Evolutionary conservation across 352 stramenopile genomes (phyloP).

Genomic region (Pythium guiyangense): DNA sequence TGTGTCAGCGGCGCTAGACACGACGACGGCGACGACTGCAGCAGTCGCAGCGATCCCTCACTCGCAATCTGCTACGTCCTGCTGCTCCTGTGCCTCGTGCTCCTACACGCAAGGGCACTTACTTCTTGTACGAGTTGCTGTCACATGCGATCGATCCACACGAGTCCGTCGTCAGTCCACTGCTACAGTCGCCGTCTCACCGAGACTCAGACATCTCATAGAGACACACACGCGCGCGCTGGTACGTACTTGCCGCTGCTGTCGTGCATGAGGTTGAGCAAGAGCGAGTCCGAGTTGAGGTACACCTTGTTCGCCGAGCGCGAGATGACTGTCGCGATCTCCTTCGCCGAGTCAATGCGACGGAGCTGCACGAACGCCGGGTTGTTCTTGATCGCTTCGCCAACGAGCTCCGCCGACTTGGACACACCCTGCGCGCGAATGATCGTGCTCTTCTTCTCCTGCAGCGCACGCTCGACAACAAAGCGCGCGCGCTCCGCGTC

Average conservation of each 20-base stretch:
- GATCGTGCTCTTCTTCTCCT: slow-evolving; percentile 99
- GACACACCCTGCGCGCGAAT: slow-evolving; percentile 97
- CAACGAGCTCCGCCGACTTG: slow-evolving; percentile 97
- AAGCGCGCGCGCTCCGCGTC: slow-evolving; percentile 98
- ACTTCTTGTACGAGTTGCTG: slow-evolving; percentile 1
- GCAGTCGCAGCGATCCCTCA: no score
- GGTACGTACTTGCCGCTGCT: slow-evolving; percentile 41
- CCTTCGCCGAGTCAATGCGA: slow-evolving; percentile 97
- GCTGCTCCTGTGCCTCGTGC: not conserved
- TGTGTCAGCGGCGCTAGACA: no score
- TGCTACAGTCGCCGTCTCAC: no score
- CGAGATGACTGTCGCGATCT: slow-evolving; percentile 97
- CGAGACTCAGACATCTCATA: no score
- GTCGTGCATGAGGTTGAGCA: slow-evolving; percentile 95
- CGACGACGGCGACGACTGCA: no score
- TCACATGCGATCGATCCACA: no score
- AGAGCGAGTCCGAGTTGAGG: slow-evolving; percentile 95
- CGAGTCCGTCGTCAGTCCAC: no score
- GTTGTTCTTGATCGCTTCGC: slow-evolving; percentile 99
- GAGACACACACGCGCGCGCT: no score
- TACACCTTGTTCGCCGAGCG: slow-evolving; percentile 97
- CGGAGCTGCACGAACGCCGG: slow-evolving; percentile 99
- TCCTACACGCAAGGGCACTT: not conserved
- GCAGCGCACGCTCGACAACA: slow-evolving; percentile 96
- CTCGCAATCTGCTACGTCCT: no score